Conservation (phyloP, 2,329 filamentous ascomycete species). For the Fusarium solani-melongenae region DNA sequence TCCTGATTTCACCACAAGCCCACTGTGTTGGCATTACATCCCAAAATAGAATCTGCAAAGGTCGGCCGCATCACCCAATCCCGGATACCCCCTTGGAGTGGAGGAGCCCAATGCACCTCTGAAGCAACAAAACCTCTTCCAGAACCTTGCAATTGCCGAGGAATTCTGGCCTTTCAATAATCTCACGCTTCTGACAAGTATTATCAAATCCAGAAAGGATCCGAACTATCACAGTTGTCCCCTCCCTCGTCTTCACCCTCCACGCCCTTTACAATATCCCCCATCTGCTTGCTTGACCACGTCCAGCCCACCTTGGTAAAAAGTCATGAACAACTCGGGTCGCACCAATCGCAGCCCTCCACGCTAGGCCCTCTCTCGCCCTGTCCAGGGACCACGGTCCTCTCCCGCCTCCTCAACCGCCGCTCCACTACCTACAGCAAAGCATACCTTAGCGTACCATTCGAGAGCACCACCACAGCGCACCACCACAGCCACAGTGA, state of each 20-base stretch:
- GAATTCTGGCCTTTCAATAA: neutral
- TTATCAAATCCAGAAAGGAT: neutral
- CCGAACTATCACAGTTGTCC: neutral
- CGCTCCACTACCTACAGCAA: slow-evolving; percentile 39
- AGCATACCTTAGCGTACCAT: slow-evolving; percentile 39
- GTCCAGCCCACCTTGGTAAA: slow-evolving; percentile 8
- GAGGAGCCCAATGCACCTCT: slow-evolving; percentile 28
- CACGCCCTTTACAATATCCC: neutral
- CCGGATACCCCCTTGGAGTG: slow-evolving; percentile 22
- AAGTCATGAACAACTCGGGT: slow-evolving; percentile 25
- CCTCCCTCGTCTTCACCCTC: neutral
- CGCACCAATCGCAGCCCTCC: slow-evolving; percentile 47
- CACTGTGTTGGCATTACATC: slow-evolving; percentile 37
- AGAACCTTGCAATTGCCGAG: slow-evolving; percentile 6
- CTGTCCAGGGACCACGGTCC: slow-evolving; percentile 37
- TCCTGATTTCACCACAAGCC: slow-evolving; percentile 11
- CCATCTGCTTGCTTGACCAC: slow-evolving; percentile 1
- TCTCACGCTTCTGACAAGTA: neutral
- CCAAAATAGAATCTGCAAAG: slow-evolving; percentile 40
- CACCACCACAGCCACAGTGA: slow-evolving; percentile 36
- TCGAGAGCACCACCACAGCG: slow-evolving; percentile 29
- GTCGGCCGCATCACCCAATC: slow-evolving; percentile 37
- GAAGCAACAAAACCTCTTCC: slow-evolving; percentile 14
- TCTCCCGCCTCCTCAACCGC: slow-evolving; percentile 34
- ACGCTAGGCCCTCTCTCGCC: slow-evolving; percentile 43